Percentiles rank a stretch among this genome's conserved stretches.
Evolutionary conservation across 2,329 filamentous ascomycete species (phyloP).

Genomic region (Epichloe sylvatica): DNA sequence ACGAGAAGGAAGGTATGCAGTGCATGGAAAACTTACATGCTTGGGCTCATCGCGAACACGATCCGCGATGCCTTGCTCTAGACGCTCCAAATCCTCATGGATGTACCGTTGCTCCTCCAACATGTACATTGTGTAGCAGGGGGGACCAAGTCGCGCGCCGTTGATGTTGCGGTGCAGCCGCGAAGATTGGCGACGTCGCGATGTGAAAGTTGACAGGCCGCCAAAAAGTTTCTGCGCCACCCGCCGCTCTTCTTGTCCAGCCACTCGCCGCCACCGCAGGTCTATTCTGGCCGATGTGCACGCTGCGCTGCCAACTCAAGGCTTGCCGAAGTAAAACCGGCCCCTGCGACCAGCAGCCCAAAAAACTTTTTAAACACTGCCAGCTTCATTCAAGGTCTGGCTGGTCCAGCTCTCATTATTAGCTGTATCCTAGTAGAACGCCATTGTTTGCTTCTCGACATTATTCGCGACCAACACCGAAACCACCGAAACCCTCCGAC

Average conservation of each 20-base stretch:
- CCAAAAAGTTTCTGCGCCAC: no score
- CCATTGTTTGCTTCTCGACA: neutral
- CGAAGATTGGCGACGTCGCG: neutral
- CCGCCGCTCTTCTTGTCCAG: no score
- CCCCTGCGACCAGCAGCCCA: conserved; percentile 8
- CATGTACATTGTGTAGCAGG: conserved; percentile 50
- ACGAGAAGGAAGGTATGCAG: neutral
- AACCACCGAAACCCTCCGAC: neutral
- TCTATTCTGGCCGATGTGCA: neutral
- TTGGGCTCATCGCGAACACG: conserved; percentile 78
- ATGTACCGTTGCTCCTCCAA: conserved; percentile 88
- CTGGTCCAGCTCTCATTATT: no score
- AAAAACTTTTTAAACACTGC: conserved; percentile 15
- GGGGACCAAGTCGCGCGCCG: neutral
- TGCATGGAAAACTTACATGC: conserved; percentile 46
- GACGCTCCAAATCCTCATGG: conserved; percentile 89
- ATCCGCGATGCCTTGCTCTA: conserved; percentile 88
- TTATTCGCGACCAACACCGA: neutral
- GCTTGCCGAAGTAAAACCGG: conserved; percentile 20
- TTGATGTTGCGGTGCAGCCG: neutral
- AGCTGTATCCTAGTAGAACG: no score
- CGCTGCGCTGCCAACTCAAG: neutral
- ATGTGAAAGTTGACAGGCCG: neutral
- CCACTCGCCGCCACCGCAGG: no score
- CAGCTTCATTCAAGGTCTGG: neutral